Conservation (phyloP, 441 rosid genomes). For the Erodium trifolium region DNA sequence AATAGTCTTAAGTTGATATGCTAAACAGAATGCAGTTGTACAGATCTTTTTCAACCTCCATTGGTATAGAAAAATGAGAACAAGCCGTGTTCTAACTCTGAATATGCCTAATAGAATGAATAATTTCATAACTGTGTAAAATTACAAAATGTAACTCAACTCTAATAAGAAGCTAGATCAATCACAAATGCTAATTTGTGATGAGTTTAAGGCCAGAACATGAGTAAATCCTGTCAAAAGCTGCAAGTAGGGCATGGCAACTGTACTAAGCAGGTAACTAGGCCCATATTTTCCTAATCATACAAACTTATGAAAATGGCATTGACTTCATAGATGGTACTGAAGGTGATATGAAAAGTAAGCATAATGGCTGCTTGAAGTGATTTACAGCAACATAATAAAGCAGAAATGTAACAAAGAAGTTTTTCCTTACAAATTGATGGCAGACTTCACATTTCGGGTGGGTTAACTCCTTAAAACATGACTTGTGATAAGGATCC, state of each 20-base stretch:
- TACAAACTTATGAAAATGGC: neutral
- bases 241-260: neutral
- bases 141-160: too few relatives aligned
- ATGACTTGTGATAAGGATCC: slow-evolving; percentile 72
- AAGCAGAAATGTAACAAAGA: neutral
- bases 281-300: neutral
- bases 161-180: too few relatives aligned
- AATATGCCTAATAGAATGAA: too few relatives aligned
- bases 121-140: too few relatives aligned
- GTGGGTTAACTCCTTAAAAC: slow-evolving; percentile 70
- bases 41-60: neutral
- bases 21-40: neutral
- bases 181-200: too few relatives aligned
- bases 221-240: neutral
- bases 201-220: neutral
- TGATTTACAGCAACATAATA: neutral
- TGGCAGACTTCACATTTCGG: slow-evolving; percentile 89
- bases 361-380: neutral
- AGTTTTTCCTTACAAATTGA: slow-evolving; percentile 48
- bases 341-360: neutral
- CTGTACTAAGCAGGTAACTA: neutral
- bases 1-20: neutral
- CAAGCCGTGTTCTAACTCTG: too few relatives aligned
- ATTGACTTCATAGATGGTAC: neutral
- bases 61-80: too few relatives aligned